A percentile compares a stretch with the other conserved stretches of the same genome.
phyloP scores from a whole-genome alignment of 2,329 filamentous ascomycete genomes.

The Bretziella fagacearum region DNA sequence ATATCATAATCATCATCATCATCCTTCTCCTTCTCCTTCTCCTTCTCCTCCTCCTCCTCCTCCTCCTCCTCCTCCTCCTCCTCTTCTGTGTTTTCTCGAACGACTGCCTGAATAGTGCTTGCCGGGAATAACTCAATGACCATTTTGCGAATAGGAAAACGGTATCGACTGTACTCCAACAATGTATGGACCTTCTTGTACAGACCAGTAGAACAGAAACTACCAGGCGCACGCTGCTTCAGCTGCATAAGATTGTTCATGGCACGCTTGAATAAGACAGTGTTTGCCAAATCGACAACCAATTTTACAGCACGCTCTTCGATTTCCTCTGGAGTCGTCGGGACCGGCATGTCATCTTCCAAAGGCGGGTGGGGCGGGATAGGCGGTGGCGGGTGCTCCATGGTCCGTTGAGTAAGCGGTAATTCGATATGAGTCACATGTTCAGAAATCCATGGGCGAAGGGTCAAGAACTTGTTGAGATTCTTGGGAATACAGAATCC shows the following conservation, averaged over 20 bases:
- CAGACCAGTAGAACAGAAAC: conserved; percentile 58
- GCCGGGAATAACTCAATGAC: conserved; percentile 92
- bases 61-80: conserved; percentile 35
- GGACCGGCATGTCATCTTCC: conserved; percentile 24
- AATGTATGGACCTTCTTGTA: conserved; percentile 76
- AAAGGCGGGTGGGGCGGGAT: conserved; percentile 23
- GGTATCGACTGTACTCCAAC: conserved; percentile 77
- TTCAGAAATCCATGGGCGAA: conserved; percentile 37
- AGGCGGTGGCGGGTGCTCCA: conserved; percentile 25
- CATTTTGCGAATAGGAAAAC: conserved; percentile 71
- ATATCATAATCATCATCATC: conserved; percentile 41
- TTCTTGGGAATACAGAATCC: conserved; percentile 76
- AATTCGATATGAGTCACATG: conserved; percentile 31
- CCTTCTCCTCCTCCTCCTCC: conserved; percentile 40
- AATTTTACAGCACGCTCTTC: conserved; percentile 71
- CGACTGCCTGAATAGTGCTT: conserved; percentile 65
- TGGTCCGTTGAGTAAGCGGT: conserved; percentile 36
- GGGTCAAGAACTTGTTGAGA: conserved; percentile 61
- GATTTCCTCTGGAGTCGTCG: conserved; percentile 29
- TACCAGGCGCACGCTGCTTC: conserved; percentile 54
- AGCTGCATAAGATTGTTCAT: conserved; percentile 67
- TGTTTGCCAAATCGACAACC: conserved; percentile 79
- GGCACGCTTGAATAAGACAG: conserved; percentile 77
- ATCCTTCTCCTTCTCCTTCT: conserved; percentile 24
- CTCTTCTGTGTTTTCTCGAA: conserved; percentile 46